Conservation (phyloP, 805 yeast species). For the Limtongia smithiae region DNA sequence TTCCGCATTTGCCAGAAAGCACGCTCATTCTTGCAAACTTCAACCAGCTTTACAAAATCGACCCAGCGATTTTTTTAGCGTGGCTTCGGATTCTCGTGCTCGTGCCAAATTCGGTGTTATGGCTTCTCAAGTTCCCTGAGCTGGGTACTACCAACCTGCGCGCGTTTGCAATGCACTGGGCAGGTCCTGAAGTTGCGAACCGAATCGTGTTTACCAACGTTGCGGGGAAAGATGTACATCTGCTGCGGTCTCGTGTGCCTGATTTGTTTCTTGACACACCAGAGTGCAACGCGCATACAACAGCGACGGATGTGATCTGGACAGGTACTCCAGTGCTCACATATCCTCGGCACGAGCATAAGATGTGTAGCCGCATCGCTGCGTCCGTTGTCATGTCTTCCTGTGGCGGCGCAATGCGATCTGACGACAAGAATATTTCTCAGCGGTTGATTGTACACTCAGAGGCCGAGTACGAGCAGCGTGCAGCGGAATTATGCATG, state of each 20-base stretch:
- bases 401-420: not conserved
- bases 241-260: constrained; percentile 35
- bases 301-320: constrained; percentile 39
- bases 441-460: constrained; percentile 28
- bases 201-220: constrained; percentile 37
- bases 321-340: constrained; percentile 37
- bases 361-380: constrained; percentile 37
- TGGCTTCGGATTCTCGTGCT: constrained; percentile 35
- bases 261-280: constrained; percentile 38
- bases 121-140: constrained; percentile 38
- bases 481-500: constrained; percentile 30
- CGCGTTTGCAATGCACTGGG: constrained; percentile 34
- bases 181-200: constrained; percentile 26
- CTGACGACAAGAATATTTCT: not conserved
- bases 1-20: constrained; percentile 31
- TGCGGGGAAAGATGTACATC: constrained; percentile 36
- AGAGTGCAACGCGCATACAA: constrained; percentile 40
- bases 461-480: constrained; percentile 33
- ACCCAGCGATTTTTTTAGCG: constrained; percentile 33
- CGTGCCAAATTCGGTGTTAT: constrained; percentile 34
- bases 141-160: constrained; percentile 32
- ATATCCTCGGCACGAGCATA: constrained; percentile 33
- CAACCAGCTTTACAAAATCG: constrained; percentile 38
- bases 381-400: constrained; percentile 34
- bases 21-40: constrained; percentile 36